These are phyloP conservation scores for Drechslera avenae DNA, from an alignment of 2,329 filamentous ascomycete genomes.

Conservation along the genomic window DNA sequence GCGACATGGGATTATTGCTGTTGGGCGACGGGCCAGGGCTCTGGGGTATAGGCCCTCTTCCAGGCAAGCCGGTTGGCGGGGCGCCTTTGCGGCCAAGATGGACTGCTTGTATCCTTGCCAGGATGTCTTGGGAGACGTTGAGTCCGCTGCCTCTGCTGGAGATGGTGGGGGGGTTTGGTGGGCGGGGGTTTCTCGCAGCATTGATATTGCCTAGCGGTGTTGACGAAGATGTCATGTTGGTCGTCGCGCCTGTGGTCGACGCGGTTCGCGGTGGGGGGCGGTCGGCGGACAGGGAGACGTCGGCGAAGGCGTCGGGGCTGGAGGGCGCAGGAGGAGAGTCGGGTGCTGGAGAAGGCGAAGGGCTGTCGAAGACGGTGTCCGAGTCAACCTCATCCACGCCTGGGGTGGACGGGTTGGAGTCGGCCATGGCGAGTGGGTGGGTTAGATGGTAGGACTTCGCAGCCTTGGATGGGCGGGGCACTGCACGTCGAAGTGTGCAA, in stretches of 20 bases:
- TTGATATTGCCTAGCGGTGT: conserved; percentile 79
- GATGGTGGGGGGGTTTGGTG: conserved; percentile 48
- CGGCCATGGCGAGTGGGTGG: conserved; percentile 30
- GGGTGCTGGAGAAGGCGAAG: conserved; percentile 35
- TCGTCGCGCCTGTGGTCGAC: conserved; percentile 57
- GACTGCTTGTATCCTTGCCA: conserved; percentile 73
- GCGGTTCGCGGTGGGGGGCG: conserved; percentile 64
- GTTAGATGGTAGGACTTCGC: conserved; percentile 11
- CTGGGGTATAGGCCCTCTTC: conserved; percentile 32
- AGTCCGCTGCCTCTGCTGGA: conserved; percentile 58
- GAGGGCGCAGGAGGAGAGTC: conserved; percentile 30
- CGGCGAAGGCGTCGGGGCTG: conserved; percentile 26
- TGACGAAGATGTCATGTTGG: conserved; percentile 78
- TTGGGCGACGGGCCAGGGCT: conserved; percentile 32
- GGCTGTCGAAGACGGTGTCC: conserved; percentile 40
- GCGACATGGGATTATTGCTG: conserved; percentile 29
- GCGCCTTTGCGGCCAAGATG: conserved; percentile 68
- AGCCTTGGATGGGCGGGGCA: conserved; percentile 27
- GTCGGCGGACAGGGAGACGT: conserved; percentile 31
- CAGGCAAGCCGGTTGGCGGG: conserved; percentile 46
- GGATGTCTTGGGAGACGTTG: conserved; percentile 64
- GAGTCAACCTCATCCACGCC: conserved; percentile 41
- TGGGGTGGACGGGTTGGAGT: conserved; percentile 36
- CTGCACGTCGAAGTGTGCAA: conserved; percentile 1
- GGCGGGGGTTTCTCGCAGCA: conserved; percentile 62